Conservation (phyloP, 768 basidiomycete genomes). For the Trametes sanguinea region DNA sequence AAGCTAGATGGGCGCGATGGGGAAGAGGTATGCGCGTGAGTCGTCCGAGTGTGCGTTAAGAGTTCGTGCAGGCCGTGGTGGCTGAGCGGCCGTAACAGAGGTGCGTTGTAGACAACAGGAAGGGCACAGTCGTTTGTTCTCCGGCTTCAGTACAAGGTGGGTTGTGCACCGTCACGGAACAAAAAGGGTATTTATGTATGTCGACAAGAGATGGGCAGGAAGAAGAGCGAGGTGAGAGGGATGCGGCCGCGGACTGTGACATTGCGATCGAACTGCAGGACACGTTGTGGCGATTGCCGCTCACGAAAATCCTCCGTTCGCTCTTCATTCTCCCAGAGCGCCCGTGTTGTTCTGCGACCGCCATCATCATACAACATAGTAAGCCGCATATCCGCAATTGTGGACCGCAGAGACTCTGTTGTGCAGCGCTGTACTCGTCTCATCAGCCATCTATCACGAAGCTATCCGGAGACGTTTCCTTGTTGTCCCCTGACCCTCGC, state of each 20-base stretch:
- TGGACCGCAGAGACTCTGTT: background rate
- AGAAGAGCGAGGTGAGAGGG: slow-evolving; percentile 1
- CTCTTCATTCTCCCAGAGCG: slow-evolving; percentile 3
- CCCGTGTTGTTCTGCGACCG: background rate
- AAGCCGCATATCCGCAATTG: background rate
- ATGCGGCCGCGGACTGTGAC: background rate
- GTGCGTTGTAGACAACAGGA: too few species aligned
- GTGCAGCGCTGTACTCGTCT: background rate
- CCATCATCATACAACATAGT: background rate
- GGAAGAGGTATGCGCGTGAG: background rate
- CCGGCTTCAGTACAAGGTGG: slow-evolving; percentile 1
- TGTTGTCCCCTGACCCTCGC: background rate
- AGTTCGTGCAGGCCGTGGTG: background rate
- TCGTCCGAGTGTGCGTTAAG: background rate
- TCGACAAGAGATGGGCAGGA: background rate
- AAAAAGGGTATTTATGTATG: slow-evolving; percentile 18
- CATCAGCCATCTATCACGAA: background rate
- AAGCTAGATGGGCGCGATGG: slow-evolving; percentile 18
- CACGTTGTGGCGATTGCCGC: slow-evolving; percentile 26
- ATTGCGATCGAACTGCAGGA: slow-evolving; percentile 12
- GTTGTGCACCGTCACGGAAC: background rate
- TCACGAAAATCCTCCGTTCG: slow-evolving; percentile 12
- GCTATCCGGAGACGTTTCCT: background rate
- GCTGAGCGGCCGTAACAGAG: background rate
- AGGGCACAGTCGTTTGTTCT: background rate